Conservation (phyloP, 2,329 filamentous ascomycete genomes). For the Thelonectria discophora region DNA sequence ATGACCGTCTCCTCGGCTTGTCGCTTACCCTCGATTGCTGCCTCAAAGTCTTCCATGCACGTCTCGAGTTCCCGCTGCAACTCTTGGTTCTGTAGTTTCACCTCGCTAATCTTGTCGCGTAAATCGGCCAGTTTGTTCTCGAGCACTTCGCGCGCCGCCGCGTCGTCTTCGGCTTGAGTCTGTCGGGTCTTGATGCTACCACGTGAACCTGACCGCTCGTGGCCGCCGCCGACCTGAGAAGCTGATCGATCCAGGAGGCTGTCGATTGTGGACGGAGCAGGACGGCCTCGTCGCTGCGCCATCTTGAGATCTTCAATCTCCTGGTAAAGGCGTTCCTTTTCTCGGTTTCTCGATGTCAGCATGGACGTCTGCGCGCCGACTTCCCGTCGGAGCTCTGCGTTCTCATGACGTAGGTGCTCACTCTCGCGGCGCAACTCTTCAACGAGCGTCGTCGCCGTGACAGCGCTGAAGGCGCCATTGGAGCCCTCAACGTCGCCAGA, state of each 20-base stretch:
- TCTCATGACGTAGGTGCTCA: conserved; percentile 87
- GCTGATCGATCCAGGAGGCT: conserved; percentile 95
- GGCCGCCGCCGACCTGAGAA: conserved; percentile 75
- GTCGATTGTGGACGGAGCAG: conserved; percentile 75
- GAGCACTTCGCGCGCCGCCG: conserved; percentile 85
- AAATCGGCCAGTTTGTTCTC: conserved; percentile 85
- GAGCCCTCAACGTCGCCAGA: conserved; percentile 62
- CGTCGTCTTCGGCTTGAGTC: conserved; percentile 72
- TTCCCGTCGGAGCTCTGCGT: conserved; percentile 89
- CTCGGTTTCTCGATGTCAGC: conserved; percentile 93
- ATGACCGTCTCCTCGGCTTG: conserved; percentile 66
- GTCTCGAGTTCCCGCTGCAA: conserved; percentile 83
- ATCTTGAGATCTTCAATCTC: conserved; percentile 98
- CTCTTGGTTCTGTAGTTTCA: conserved; percentile 90
- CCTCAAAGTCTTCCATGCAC: conserved; percentile 81
- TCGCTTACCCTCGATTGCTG: conserved; percentile 70
- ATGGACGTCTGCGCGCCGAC: conserved; percentile 97
- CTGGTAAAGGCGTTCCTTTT: conserved; percentile 93
- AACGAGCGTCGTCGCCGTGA: conserved; percentile 72
- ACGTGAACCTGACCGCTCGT: conserved; percentile 77
- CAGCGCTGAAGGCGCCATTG: conserved; percentile 63
- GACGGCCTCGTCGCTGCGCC: conserved; percentile 75
- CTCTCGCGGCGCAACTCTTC: conserved; percentile 77
- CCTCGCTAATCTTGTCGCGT: conserved; percentile 84
- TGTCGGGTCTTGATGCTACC: conserved; percentile 73